These are phyloP conservation scores for Penicillium alfredii DNA, from an alignment of 495 filamentous ascomycete genomes.

Conservation along the genomic window DNA sequence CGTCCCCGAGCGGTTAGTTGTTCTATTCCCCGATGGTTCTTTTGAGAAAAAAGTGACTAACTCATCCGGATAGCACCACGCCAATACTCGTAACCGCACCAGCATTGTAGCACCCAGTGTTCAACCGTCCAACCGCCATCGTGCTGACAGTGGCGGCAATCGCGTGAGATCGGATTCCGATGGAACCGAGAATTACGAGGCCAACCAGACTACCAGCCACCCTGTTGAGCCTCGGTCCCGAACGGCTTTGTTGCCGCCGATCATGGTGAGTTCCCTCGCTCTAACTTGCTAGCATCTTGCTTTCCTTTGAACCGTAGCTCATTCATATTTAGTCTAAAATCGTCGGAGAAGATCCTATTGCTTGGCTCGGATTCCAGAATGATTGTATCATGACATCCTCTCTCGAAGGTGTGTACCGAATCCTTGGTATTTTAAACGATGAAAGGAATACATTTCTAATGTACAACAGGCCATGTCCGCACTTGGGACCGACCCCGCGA, in stretches of 20 bases:
- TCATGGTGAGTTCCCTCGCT: slow-evolving; percentile 60
- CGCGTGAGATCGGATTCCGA: slow-evolving; percentile 57
- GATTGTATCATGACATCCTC: slow-evolving; percentile 90
- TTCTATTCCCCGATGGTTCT: not conserved
- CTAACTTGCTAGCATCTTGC: no score
- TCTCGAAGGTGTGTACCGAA: slow-evolving; percentile 59
- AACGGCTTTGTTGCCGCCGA: slow-evolving; percentile 85
- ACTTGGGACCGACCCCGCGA: slow-evolving; percentile 80
- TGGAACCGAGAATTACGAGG: slow-evolving; percentile 50
- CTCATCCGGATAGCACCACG: slow-evolving; percentile 42
- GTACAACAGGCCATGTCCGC: slow-evolving; percentile 67
- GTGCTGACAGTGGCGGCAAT: slow-evolving; percentile 60
- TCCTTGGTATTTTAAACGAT: no score
- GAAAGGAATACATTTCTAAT: slow-evolving; percentile 1
- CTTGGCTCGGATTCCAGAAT: slow-evolving; percentile 86
- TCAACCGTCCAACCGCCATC: slow-evolving; percentile 64
- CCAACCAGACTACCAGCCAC: slow-evolving; percentile 53
- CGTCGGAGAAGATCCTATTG: slow-evolving; percentile 78
- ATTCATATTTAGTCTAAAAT: slow-evolving; percentile 74
- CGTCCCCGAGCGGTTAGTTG: slow-evolving; percentile 70
- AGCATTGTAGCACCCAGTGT: slow-evolving; percentile 41
- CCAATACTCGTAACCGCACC: slow-evolving; percentile 32
- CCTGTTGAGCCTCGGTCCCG: slow-evolving; percentile 72
- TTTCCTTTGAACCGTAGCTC: no score
- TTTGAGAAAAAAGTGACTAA: slow-evolving; percentile 5